Evolutionary conservation across 768 basidiomycete genomes (phyloP), one percentile per base, ranked within the genome.

Genomic region (Tephrocybe sp.): DNA sequence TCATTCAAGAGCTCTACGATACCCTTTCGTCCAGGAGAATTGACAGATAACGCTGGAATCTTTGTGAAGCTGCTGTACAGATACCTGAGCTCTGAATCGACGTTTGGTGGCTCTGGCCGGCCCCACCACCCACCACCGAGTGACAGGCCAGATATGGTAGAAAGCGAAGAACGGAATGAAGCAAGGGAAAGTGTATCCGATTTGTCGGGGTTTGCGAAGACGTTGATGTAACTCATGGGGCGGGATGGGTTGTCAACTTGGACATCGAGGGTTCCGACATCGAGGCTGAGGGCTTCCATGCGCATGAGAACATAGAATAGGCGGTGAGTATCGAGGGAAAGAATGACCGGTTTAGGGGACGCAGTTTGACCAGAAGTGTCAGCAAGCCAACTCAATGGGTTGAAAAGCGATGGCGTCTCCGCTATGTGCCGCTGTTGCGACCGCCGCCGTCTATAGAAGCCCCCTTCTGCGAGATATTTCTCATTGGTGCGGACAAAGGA

Each of bases 11-110:
- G 75, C 63, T 92, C 92, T 5, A 77, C 64, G 20, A 95, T 84
- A 57, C 82, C 68, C 49, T 81, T 83, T 42, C 76, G 75, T 39
- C 80, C 80, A 0, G 89, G 87, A 1, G 85, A 76, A 53, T 73
- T 77, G 49, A 95, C 68, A 6, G 75, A 70, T 34, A 96, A 73
- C 1, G 92, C 86, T 13, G 93, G 93, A 0, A 97, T 73, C 68
- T 89, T 92, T 39, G 92, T 97, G 72, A 96, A 92, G 63, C 85
- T 81, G 64, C 91, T 92, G 72, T 84, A 96, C 55, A 95, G 77
- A 67, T 85, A 92, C 65, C 84, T 92, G 65, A 96, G 83, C 60
- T 92, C 88, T 2, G 73, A 63, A 49, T 93, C 87, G 57, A 88
- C 68, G 53, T 63, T 77, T 10, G 78, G 80, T 33, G 78, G 79